These are phyloP conservation scores for Pulchroboletus neoregius DNA, from an alignment of 1,284 basidiomycete species.

Conservation along the genomic window DNA sequence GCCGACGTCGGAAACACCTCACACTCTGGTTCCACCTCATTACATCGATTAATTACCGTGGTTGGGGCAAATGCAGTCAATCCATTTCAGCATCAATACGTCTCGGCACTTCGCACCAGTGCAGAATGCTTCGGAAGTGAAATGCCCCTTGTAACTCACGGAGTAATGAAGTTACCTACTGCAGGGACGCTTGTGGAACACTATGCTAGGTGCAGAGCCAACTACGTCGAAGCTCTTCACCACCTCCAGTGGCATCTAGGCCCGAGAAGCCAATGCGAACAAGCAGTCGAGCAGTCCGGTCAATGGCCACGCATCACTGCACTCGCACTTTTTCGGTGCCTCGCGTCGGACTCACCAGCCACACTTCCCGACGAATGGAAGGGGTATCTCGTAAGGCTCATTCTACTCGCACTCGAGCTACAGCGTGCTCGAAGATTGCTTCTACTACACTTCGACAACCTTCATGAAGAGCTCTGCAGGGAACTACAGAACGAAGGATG, in stretches of 20 bases:
- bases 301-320: conserved; percentile 26
- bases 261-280: conserved; percentile 10
- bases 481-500: background rate
- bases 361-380: background rate
- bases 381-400: background rate
- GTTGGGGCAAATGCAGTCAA: background rate
- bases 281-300: conserved; percentile 7
- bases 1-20: background rate
- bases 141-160: background rate
- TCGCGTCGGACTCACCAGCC: conserved; percentile 12
- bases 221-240: background rate
- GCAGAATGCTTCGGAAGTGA: background rate
- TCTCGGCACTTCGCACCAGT: background rate
- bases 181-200: conserved; percentile 15
- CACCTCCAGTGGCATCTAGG: conserved; percentile 7
- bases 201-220: background rate
- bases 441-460: background rate
- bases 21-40: background rate
- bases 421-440: background rate
- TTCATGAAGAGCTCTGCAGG: background rate
- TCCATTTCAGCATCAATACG: background rate
- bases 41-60: background rate
- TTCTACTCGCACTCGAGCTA: background rate
- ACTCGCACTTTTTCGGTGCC: conserved; percentile 21
- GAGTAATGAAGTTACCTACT: background rate